Conservation (phyloP, 495 filamentous ascomycete species). For the Cladorrhinum samala region DNA sequence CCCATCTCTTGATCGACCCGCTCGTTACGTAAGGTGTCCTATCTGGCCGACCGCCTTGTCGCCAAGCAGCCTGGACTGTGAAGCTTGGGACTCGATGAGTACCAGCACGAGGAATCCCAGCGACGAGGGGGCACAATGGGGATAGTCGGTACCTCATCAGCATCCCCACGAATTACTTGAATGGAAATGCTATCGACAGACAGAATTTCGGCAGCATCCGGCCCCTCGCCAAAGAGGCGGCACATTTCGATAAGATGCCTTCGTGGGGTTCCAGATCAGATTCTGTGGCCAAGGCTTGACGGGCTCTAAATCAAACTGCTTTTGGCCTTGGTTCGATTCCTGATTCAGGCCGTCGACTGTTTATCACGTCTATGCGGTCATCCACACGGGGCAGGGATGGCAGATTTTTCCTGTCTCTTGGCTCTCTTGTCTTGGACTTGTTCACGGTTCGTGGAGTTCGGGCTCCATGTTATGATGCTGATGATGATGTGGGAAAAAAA, state of each 20-base stretch:
- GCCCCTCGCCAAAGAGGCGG: neutral
- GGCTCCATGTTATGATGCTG: no score
- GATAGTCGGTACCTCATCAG: neutral
- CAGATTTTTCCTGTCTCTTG: no score
- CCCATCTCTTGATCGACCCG: slow-evolving; percentile 6
- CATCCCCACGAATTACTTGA: neutral
- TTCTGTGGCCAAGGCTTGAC: neutral
- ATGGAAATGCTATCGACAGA: neutral
- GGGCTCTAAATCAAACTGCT: neutral
- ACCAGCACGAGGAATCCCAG: slow-evolving; percentile 1
- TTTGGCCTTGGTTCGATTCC: neutral
- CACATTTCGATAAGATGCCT: neutral
- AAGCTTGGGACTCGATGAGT: slow-evolving; percentile 6
- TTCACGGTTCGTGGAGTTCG: no score
- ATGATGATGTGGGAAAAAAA: no score
- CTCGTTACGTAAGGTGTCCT: slow-evolving; percentile 12
- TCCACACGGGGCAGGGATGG: no score
- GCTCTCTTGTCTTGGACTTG: no score
- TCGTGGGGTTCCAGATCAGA: neutral
- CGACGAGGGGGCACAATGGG: neutral
- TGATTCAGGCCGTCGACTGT: neutral
- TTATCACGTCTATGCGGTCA: no score
- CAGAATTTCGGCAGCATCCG: neutral
- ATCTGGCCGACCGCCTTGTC: neutral
- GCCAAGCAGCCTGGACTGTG: neutral